Evolutionary conservation across 192 early-diverging fungal species (phyloP), one percentile per base, ranked within the genome.

Genomic region (Coemansia sp.): DNA sequence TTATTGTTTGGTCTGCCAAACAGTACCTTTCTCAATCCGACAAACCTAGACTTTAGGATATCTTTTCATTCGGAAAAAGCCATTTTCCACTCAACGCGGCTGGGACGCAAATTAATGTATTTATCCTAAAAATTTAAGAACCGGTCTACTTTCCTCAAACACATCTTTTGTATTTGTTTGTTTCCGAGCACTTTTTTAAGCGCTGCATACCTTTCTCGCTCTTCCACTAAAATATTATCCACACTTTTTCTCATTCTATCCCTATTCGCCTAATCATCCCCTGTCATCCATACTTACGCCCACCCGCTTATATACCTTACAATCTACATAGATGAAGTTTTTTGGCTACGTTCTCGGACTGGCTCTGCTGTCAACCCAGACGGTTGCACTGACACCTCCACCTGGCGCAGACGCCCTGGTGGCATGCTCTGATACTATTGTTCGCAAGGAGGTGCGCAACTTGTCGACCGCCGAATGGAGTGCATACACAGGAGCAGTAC

Each of bases 391-490:
- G 50, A 48, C 66, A n/a, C 48, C 63, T 45, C 70, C 77, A 14
- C n/a, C 70, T 2, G 67, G 57, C 25, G 77, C 67, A 23, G 56
- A 55, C 13, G 33, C 70, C 3, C 53, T 73, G 5, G 34, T 53
- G 2, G 43, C 53, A 3, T 80, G 71, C 45, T 24, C 62, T 18
- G 33, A 55, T 23, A 46, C 63, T n/a, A 18, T 27, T 1, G 64
- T 74, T 19, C 80, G 80, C 65, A 78, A 78, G 33, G 80, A 81
- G 41, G 19, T 81, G 13, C 80, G 80, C 51, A 33, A 57, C 11
- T 49, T 81, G 41, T 57, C 71, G 23, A 1, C 59, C 22, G 57
- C 42, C 42, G 80, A 81, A 53, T 73, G 74, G 71, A 48, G 47
- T 34, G 59, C 71, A 6, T 81, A 71, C 58, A 44, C 44, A 22